Conservation (phyloP, 1,284 basidiomycete genomes). For the Coniferiporia sulphurascens region DNA sequence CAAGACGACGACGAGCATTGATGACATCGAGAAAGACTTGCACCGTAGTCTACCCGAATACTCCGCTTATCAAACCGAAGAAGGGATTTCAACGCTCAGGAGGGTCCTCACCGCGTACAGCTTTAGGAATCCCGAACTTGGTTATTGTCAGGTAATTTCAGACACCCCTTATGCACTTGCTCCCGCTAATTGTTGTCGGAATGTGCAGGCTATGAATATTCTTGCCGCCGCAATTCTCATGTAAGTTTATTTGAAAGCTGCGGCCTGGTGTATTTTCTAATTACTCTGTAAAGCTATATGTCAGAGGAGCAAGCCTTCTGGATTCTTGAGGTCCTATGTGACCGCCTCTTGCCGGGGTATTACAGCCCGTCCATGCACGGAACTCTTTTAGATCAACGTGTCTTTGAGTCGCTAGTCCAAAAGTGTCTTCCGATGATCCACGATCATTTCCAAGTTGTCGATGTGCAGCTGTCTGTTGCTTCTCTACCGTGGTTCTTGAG, state of each 20-base stretch:
- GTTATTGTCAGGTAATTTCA: slow-evolving; percentile 67
- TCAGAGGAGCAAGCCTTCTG: slow-evolving; percentile 99
- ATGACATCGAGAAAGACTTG: slow-evolving; percentile 99
- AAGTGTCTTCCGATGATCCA: slow-evolving; percentile 88
- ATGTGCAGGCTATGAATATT: slow-evolving; percentile 86
- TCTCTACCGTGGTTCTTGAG: slow-evolving; percentile 98
- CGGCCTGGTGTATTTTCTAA: neutral
- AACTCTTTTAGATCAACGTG: slow-evolving; percentile 94
- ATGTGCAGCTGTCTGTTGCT: slow-evolving; percentile 96
- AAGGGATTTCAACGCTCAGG: slow-evolving; percentile 80
- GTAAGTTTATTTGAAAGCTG: slow-evolving; percentile 38
- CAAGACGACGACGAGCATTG: slow-evolving; percentile 83
- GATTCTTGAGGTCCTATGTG: slow-evolving; percentile 94
- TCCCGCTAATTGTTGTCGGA: neutral
- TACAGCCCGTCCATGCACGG: slow-evolving; percentile 99
- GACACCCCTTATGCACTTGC: neutral
- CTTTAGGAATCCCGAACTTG: slow-evolving; percentile 93
- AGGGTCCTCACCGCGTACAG: slow-evolving; percentile 96
- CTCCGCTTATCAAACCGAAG: slow-evolving; percentile 86
- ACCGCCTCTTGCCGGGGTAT: slow-evolving; percentile 93
- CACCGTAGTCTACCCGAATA: slow-evolving; percentile 95
- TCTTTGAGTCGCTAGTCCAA: slow-evolving; percentile 96
- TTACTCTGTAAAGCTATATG: slow-evolving; percentile 70
- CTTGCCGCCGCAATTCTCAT: slow-evolving; percentile 88
- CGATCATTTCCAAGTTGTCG: slow-evolving; percentile 88